Evolutionary conservation across 805 yeast genomes (phyloP), one percentile per base, ranked within the genome.

Genomic region (Nakazawaea peltata): DNA sequence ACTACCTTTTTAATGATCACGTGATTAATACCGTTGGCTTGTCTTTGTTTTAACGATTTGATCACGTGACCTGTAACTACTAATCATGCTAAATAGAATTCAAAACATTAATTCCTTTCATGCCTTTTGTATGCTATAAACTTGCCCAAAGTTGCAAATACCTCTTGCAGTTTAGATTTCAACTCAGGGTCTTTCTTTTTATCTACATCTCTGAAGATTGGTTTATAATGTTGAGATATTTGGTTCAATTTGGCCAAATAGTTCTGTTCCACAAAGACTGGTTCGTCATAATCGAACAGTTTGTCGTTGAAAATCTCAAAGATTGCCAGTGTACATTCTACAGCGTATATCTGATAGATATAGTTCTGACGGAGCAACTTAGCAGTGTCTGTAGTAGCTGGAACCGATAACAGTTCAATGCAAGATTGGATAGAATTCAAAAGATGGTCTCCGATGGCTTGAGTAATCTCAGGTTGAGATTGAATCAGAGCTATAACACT

Each of bases 241-340:
- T 56, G 54, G 36, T 54, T 50, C 29, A 86, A 60, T 12, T 54
- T 50, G 1, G 47, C 37, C 25, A 73, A 48, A 45, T 75, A 70
- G 7, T 67, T 62, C 14, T 67, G 67, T 8, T 65, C 53, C 18
- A 80, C 82, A 54, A 80, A 90, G 1, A 83, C 70, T 3, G 74
- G 73, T 18, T 55, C 59, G 51, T 86, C 95, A 49, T 86, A 87
- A 12, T 63, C 69, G 46, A 66, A 81, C 4, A 54, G 59, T 25
- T 69, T 69, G 57, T 92, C 97, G 11, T 82, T 82, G 57, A 81
- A 92, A 5, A 87, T 64, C 41, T 86, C 96, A 55, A 75, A 85
- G 5, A 87, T 48, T 2, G 73, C 61, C 47, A 84, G 80, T 16
- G 84, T 54, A 18, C 79, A 59, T 41, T 81, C 90, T 27, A 76